Evolutionary conservation across 257 asterid genomes (phyloP), one percentile per base, ranked within the genome.

Genomic region (Penstemon davidsonii): DNA sequence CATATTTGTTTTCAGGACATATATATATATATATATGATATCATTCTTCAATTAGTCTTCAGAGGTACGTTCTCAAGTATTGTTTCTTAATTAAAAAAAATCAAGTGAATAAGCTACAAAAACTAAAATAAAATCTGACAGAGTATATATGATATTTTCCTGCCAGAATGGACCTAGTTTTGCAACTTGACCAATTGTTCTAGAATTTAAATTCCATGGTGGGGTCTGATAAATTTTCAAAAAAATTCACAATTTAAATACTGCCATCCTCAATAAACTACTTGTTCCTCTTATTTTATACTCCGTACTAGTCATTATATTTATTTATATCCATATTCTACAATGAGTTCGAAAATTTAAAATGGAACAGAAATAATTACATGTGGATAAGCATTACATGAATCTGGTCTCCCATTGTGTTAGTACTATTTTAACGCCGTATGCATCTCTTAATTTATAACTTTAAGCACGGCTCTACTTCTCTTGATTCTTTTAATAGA

Each of bases 341-440:
- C 57, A 64, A 37, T 25, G 44, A 33, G 11, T 45, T 56, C 55
- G 8, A 7, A 58, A 46, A 38, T 15, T 13, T 39, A 60, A 60
- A 15, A 15, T n/a, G 51, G 66, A 39, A 10, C 3, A 13, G 12
- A 33, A 45, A 43, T 39, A 19, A 49, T 40, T 5, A 55, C 12
- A 9, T 44, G 37, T 46, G 72, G 77, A 64, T 58, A 57, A 65
- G 61, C 67, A 41, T 57, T 53, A 56, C 62, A 41, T 60, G 62
- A 60, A 60, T 25, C 33, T 49, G 18, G 12, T 53, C 39, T 54
- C 43, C 37, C 56, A n/a, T 18, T 8, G 42, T 19, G 3, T 62
- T 39, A n/a, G n/a, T n/a, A 45, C 62, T 44, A 8, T 36, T 62
- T 54, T 43, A 45, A 46, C 12, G 5, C 4, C 42, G 50, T 41